Evolutionary conservation across 495 filamentous ascomycete genomes (phyloP), one percentile per base, ranked within the genome.

Genomic region (Gamarada debralockiae): DNA sequence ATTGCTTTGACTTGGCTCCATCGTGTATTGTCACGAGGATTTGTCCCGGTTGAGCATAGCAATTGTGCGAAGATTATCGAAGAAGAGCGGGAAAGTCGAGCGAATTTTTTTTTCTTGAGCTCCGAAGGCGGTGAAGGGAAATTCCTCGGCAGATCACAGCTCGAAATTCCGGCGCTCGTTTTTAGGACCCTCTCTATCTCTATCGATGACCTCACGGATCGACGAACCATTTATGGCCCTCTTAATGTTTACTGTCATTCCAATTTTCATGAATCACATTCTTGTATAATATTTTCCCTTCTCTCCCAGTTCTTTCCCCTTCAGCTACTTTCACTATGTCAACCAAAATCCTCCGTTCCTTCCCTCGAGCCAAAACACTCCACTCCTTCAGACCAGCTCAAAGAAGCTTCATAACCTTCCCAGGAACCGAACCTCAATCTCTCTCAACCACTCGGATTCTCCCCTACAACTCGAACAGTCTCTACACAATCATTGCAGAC

Each of bases 401-500:
- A 10, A 50, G 61, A 51, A 50, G 14, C 37, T 74, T 76, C 65
- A 58, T 73, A 56, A 69, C 67, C 44, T 65, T 73, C 50, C 62
- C 72, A 40, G 54, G 59, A 21, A 48, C 64, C 45, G 47, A 65
- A 22, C 56, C 74, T 0, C 80, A 82, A 58, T 81, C 73, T 58
- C 80, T 97, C 56, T 77, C 76, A 54, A 89, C 88, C 17, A 74
- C 78, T 38, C 86, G 88, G 55, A 85, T 76, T n/a, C 85, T 98
- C 53, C 87, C 88, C 23, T 95, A 95, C 77, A 69, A 81, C 1
- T 75, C 83, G 41, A 50, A 62, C 3, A 69, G 78, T 0, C 80
- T 98, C 58, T 97, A 90, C 84, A 71, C 72, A 51, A 73, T 96
- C 27, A 88, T 97, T 67, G 78, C 90, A 64, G 88, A 95, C 65